Evolutionary conservation across 345 rosid genomes (phyloP), one percentile per base, ranked within the genome.

Genomic region (Kernera saxatilis): DNA sequence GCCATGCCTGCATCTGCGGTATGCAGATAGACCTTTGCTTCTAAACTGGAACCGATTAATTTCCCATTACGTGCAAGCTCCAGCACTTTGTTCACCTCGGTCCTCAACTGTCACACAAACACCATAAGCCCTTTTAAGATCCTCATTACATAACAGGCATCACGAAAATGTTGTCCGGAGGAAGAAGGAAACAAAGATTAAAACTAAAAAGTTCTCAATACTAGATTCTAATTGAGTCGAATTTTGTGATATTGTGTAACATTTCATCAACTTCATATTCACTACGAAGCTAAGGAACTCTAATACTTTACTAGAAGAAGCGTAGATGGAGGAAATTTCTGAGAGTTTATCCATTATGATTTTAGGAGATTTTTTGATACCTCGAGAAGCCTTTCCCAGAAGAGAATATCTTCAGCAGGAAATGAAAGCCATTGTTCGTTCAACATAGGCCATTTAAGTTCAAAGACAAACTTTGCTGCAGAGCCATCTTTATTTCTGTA

Each of bases 61-160:
- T 90, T 93, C 74, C 71, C 89, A 4, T 75, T 78, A 39, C 97
- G 94, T 83, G 97, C 98, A 54, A 79, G 73, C 84, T 89, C 98
- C 77, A 93, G 61, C 58, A 89, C 92, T 71, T 91, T 93, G 70
- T 93, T 93, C 80, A 93, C 96, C 93, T 93, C 97, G 1, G 88
- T 88, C 77, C 98, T 86, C 79, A 93, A 83, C 94, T 93, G 88
- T 43, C 60, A 75, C n/a, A 32, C n/a, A 52, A 37, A 48, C 37
- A 62, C 51, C 66, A 40, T 21, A 35, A 56, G 6, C 55, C 32
- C 21, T 30, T 21, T 41, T 30, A 52, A 33, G 55, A 30, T 30
- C 70, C 21, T 52, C 70, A 27, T 22, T 26, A 60, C 52, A 53
- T 13, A 26, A 11, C 3, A 15, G 39, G 49, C 5, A 59, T 37